Base-by-base conservation (phyloP, 177 flowering plant genomes). In the Vitis hybrid region DNA sequence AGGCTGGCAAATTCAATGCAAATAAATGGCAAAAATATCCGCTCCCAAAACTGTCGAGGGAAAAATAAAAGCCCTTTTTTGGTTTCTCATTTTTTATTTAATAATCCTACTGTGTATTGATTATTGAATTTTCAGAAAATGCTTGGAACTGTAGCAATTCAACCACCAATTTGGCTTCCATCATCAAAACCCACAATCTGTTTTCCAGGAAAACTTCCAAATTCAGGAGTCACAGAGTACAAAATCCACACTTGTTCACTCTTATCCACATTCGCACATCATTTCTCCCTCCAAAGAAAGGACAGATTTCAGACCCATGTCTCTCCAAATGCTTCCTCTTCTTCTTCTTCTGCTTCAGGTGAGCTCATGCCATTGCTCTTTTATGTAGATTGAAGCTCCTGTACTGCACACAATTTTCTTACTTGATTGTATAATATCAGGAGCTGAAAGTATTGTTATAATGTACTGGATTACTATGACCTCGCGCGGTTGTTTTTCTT, bases 271-370 rank as follows among this genome's bases (percentile, higher is more conserved):
- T 48, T 58, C 72, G 21, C 51, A 18, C 55, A 12, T 46, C 65
- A n/a, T 60, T 55, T 24, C 51, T 30, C 61, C 54, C 61, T 67
- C 62, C 65, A 67, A 15, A 59, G 21, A 14, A 13, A 46, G 52
- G 54, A 17, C 6, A 60, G n/a, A 62, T 19, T 48, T 21, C 63
- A 11, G 27, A 65, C 71, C 67, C 79, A 52, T 61, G 79, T 79
- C 72, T 50, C 70, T 55, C 68, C 73, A 2, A 78, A 54, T 64
- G 81, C 84, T 58, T 60, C 70, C 27, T 24, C 27, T 56, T 69
- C 75, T 65, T 63, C 78, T 51, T 73, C 83, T 21, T 73, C 81
- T 56, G 61, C 80, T 66, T 71, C 81, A 70, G 85, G 84, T 81
- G 58, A 69, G 19, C 21, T 18, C 66, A 30, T 7, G 11, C 48